Evolutionary conservation across 345 rosid genomes (phyloP), one percentile per base, ranked within the genome.

Genomic region (Schrenkiella parvula): DNA sequence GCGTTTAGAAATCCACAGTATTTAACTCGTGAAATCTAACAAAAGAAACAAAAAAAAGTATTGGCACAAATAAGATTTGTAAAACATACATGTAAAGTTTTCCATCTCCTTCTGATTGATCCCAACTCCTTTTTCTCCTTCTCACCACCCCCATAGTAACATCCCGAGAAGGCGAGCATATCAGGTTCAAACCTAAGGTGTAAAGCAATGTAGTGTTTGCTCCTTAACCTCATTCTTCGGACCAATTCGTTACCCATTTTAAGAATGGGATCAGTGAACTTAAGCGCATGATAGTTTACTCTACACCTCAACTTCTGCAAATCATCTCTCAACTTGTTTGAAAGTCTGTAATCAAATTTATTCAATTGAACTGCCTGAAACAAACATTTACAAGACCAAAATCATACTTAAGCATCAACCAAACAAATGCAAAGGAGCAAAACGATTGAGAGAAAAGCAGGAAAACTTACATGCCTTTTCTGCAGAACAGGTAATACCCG

Each of bases 401-500:
- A 59, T 48, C 63, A 50, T 17, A 67, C 3, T 50, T 42, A 52
- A 53, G 50, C 68, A 74, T 59, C 63, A 66, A 5, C 2, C 19
- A 50, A 26, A 44, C 35, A 32, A 5, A 44, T 53, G 28, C 10
- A 32, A 54, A 26, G 32, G 57, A 43, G 47, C 56, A 58, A 19
- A 25, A 48, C 14, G 73, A 72, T 57, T 39, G 62, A 64, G 69
- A 39, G 71, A 75, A 64, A 79, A 54, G 62, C 67, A 47, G 50
- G 63, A 78, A 18, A 82, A 95, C 99, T 89, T 95, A 95, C 98
- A 88, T 95, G 99, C 97, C 96, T 92, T 95, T 90, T 95, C 88
- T 82, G 81, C 77, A 95, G 98, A 80, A 85, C 92, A 12, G 99
- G 98, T 60, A 92, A 71, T 8, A 95, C 96, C 31, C 96, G 96